Percentiles rank a stretch among this genome's conserved stretches.
phyloP scores from a whole-genome alignment of 345 rosid genomes.

The Euphorbia tirucalli region DNA sequence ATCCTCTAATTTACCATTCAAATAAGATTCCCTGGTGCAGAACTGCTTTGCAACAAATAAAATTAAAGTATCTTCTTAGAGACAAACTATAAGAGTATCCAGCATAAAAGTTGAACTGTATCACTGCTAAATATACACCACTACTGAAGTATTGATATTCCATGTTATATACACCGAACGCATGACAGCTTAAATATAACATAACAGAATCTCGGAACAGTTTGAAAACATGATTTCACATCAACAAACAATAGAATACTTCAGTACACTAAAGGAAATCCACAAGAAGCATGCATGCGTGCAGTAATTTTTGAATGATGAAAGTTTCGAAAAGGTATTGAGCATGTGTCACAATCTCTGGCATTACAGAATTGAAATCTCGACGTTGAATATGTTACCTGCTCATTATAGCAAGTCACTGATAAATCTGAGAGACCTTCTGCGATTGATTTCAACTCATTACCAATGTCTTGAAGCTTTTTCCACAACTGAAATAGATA shows the following conservation, averaged over 20 bases:
- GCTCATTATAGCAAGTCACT: conserved; percentile 42
- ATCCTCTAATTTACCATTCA: conserved; percentile 45
- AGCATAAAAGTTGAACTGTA: no score
- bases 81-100: no score
- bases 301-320: neutral
- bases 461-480: conserved; percentile 61
- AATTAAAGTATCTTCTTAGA: conserved; percentile 7
- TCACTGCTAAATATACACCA: neutral
- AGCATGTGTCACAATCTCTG: neutral
- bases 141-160: neutral
- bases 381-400: conserved; percentile 41
- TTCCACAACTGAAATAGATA: conserved; percentile 18
- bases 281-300: neutral
- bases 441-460: conserved; percentile 65
- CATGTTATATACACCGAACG: no score
- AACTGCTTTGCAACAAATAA: conserved; percentile 37
- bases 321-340: neutral
- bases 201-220: neutral
- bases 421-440: conserved; percentile 64
- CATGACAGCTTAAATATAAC: neutral
- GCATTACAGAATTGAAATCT: neutral
- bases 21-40: conserved; percentile 31
- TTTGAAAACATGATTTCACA: neutral
- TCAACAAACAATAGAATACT: neutral
- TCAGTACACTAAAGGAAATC: neutral